phyloP scores from a whole-genome alignment of 176 grass and related monocot species.

The Triticum urartu region DNA sequence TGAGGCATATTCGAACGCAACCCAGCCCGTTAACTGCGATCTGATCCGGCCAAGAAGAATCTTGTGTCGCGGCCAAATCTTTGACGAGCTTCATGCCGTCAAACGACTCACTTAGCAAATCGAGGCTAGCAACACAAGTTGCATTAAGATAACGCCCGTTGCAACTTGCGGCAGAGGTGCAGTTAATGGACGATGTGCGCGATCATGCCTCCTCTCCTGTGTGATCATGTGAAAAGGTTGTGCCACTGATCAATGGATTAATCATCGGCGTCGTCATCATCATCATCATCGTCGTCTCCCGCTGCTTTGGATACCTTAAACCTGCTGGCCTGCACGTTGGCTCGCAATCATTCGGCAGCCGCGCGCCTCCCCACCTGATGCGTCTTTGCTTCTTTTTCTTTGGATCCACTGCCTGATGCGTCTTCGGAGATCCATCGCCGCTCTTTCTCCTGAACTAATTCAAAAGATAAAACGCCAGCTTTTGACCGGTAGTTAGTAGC shows the following conservation, averaged over 20 bases:
- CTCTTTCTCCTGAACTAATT: constrained; percentile 18
- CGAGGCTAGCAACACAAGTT: not conserved
- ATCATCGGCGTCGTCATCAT: not conserved
- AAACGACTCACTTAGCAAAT: not conserved
- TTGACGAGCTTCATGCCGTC: constrained; percentile 28
- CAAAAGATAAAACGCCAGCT: not conserved
- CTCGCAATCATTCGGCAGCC: constrained; percentile 25
- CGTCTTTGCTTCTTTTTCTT: not conserved
- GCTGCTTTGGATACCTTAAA: constrained; percentile 38
- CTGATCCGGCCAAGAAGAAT: constrained; percentile 10
- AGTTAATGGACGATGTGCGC: not conserved
- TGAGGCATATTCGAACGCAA: no score
- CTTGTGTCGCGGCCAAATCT: not conserved
- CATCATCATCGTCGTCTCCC: not conserved
- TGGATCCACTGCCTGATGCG: not conserved
- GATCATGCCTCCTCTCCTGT: constrained; percentile 9
- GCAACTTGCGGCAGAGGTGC: constrained; percentile 1
- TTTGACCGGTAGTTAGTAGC: not conserved
- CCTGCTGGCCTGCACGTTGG: constrained; percentile 31
- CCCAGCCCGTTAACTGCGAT: not conserved
- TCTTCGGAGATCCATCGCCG: not conserved
- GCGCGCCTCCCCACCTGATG: constrained; percentile 20
- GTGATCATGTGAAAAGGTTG: constrained; percentile 38
- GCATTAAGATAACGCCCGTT: not conserved
- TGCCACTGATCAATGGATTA: not conserved